These are phyloP conservation scores for Penicillium chermesinum DNA, from an alignment of 495 filamentous ascomycete genomes.

Conservation along the genomic window DNA sequence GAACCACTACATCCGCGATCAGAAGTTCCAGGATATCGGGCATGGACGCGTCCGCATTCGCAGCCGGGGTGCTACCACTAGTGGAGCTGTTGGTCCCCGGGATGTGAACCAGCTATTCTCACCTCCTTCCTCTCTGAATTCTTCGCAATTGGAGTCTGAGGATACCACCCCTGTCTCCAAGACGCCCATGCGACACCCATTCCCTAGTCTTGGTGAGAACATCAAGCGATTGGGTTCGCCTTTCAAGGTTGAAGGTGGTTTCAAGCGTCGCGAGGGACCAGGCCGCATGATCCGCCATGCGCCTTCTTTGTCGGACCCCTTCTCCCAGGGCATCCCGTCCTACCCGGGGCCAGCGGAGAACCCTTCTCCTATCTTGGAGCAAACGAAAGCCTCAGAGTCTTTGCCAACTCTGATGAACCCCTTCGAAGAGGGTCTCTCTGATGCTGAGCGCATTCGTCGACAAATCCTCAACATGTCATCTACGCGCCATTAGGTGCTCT, in stretches of 20 bases:
- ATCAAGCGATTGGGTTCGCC: constrained; percentile 50
- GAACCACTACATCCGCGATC: constrained; percentile 44
- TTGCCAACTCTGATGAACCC: constrained; percentile 33
- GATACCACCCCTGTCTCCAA: constrained; percentile 22
- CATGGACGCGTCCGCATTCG: constrained; percentile 47
- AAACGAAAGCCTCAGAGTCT: constrained; percentile 11
- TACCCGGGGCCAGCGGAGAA: constrained; percentile 4
- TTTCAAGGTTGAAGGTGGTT: constrained; percentile 36
- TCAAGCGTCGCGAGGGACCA: constrained; percentile 26
- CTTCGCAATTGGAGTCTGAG: constrained; percentile 29
- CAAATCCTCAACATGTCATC: constrained; percentile 42
- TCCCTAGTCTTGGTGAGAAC: constrained; percentile 32
- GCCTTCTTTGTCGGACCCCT: constrained; percentile 42
- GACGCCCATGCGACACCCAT: constrained; percentile 19
- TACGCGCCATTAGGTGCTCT: constrained; percentile 26
- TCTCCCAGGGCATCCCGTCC: constrained; percentile 23
- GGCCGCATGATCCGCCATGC: constrained; percentile 30
- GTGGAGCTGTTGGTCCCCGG: constrained; percentile 33
- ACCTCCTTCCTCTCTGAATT: constrained; percentile 39
- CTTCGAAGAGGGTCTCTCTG: constrained; percentile 38
- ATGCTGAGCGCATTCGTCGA: constrained; percentile 45
- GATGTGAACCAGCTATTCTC: constrained; percentile 47
- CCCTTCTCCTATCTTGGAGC: constrained; percentile 17
- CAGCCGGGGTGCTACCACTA: constrained; percentile 45
- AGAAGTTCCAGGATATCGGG: constrained; percentile 39